Evolutionary conservation across 768 basidiomycete genomes (phyloP), one percentile per base, ranked within the genome.

Genomic region (Suillus tomentosus): DNA sequence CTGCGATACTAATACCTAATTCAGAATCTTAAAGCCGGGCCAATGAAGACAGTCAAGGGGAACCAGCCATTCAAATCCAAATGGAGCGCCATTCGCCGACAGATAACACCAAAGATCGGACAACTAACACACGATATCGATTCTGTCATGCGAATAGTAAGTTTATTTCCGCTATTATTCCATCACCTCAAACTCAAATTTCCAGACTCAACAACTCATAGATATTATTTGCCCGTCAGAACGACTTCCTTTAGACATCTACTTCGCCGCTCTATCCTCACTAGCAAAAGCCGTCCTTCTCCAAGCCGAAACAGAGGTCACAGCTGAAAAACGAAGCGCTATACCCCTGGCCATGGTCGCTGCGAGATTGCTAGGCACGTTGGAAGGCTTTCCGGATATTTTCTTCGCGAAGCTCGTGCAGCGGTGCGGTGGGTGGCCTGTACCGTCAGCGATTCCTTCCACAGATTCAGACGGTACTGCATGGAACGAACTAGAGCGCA

Each of bases 281-380:
- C 84, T 98, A 47, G 81, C 94, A 55, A 98, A 99, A 73, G 81
- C 87, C 19, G 88, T 99, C 65, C 82, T 98, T 51, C 82, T 92
- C 40, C 96, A 98, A 78, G 95, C 95, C 19, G 95, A 97, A 79
- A 91, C 89, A 0, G 96, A 99, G 76, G 92, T 96, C 10, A 87
- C 91, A 1, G 95, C 95, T 3, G 92, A 96, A 76, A 88, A 91
- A 70, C 87, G 87, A 37, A 90, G 91, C 27, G 95, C 95, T 0
- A 81, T 83, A 43, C 96, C 96, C 0, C 84, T 99, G 27, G 93
- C 92, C 0, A 84, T 85, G 39, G 86, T 97, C 13, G 77, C 92
- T 3, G 83, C 90, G 66, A 87, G 84, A 66, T 81, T 98, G 37
- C 82, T 95, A 61, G 81, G 48, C 82, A 87, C 59, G 70, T 69